Percentiles rank a stretch among this genome's conserved stretches.
Evolutionary conservation across 345 rosid genomes (phyloP).

Genomic region (Hibiscus mutabilis): DNA sequence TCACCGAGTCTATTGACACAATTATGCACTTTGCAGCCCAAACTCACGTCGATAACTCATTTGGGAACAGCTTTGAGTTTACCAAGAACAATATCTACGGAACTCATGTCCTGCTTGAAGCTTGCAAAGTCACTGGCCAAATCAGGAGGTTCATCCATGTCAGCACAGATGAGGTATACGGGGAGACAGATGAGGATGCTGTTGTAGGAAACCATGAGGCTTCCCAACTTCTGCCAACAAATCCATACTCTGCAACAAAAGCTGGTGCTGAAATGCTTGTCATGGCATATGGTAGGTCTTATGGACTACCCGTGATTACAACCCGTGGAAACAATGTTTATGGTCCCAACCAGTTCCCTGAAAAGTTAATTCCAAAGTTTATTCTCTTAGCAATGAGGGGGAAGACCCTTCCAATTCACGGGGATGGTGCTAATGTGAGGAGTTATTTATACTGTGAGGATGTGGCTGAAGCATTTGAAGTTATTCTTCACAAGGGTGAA

Average conservation of each 20-base stretch:
- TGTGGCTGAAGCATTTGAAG: conserved; percentile 91
- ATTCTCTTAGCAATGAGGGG: conserved; percentile 77
- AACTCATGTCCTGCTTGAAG: conserved; percentile 83
- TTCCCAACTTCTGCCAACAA: conserved; percentile 90
- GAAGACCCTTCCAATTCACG: conserved; percentile 73
- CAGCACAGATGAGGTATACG: conserved; percentile 90
- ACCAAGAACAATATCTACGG: conserved; percentile 86
- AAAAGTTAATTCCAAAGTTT: conserved; percentile 80
- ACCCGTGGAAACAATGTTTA: conserved; percentile 92
- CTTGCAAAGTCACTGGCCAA: conserved; percentile 91
- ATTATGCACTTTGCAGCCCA: conserved; percentile 96
- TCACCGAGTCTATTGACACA: conserved; percentile 80
- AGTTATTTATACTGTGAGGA: conserved; percentile 89
- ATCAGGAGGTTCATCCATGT: conserved; percentile 84
- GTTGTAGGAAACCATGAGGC: conserved; percentile 91
- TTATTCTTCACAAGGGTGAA: conserved; percentile 84
- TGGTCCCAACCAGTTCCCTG: conserved; percentile 88
- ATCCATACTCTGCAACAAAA: conserved; percentile 87
- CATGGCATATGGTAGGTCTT: conserved; percentile 89
- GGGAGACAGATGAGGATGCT: conserved; percentile 92
- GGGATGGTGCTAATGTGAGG: conserved; percentile 81
- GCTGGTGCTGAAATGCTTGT: conserved; percentile 97
- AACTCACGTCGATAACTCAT: conserved; percentile 84
- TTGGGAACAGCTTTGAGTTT: conserved; percentile 89
- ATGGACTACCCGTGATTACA: conserved; percentile 84